These are phyloP conservation scores for Scheffersomyces titani DNA, from an alignment of 1,139 yeast species.

Conservation along the genomic window DNA sequence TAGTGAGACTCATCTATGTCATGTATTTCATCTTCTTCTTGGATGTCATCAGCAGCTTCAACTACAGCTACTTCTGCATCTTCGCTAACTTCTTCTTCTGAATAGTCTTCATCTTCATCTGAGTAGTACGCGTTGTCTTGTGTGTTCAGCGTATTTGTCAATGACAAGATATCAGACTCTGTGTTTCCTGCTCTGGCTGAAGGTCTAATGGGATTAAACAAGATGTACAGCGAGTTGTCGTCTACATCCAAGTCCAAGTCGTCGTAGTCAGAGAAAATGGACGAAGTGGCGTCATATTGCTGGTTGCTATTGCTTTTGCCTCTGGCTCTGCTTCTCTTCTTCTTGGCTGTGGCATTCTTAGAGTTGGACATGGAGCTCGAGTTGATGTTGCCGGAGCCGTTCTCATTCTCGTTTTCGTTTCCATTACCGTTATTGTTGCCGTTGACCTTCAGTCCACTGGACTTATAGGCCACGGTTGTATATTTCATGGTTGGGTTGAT, in stretches of 20 bases:
- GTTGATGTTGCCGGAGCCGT: constrained; percentile 3
- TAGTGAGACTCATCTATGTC: constrained; percentile 3
- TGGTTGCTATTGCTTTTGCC: constrained; percentile 5
- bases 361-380: constrained; percentile 1
- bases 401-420: neutral
- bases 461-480: constrained; percentile 8
- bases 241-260: constrained; percentile 18
- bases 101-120: constrained; percentile 12
- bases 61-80: neutral
- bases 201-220: constrained; percentile 34
- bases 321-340: neutral
- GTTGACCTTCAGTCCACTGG: constrained; percentile 1
- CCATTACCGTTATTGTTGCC: constrained; percentile 5
- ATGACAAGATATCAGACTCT: constrained; percentile 41
- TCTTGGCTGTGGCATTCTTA: neutral
- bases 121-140: constrained; percentile 2
- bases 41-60: constrained; percentile 13
- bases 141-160: constrained; percentile 29
- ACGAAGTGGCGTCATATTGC: constrained; percentile 15
- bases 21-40: constrained; percentile 8
- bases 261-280: constrained; percentile 23
- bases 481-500: constrained; percentile 7
- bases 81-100: constrained; percentile 15
- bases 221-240: constrained; percentile 44
- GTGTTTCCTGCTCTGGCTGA: constrained; percentile 7